These are phyloP conservation scores for Saxophila tyrrhenica DNA, from an alignment of 495 filamentous ascomycete genomes.

Conservation along the genomic window DNA sequence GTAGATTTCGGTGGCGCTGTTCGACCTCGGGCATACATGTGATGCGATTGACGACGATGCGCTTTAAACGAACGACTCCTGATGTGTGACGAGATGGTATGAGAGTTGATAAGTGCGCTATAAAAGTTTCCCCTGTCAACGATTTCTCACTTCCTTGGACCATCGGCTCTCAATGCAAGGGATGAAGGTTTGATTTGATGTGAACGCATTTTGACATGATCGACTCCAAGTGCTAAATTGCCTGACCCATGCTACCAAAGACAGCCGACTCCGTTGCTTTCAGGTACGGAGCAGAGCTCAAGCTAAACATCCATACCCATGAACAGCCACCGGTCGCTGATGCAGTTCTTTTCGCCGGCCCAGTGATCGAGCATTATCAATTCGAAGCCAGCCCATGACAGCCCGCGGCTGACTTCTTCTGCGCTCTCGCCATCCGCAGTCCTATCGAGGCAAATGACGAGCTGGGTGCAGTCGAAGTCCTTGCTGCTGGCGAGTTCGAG, in stretches of 20 bases:
- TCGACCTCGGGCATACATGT: neutral
- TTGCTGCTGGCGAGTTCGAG: constrained; percentile 70
- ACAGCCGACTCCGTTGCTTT: too few species aligned
- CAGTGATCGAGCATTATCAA: constrained; percentile 66
- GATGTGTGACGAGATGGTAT: constrained; percentile 1
- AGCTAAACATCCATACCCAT: constrained; percentile 66
- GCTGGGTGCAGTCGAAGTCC: constrained; percentile 58
- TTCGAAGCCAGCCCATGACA: constrained; percentile 89
- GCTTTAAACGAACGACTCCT: neutral
- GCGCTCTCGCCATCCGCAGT: constrained; percentile 43
- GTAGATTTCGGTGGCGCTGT: neutral
- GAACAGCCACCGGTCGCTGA: constrained; percentile 71
- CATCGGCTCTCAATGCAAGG: too few species aligned
- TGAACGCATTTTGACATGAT: too few species aligned
- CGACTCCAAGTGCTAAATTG: too few species aligned
- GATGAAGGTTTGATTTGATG: too few species aligned
- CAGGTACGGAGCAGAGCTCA: neutral
- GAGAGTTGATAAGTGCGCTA: neutral
- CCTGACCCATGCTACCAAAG: too few species aligned
- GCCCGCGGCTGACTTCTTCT: constrained; percentile 56
- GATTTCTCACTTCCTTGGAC: neutral
- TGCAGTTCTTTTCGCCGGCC: constrained; percentile 42
- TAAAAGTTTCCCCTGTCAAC: neutral
- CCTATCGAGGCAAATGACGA: constrained; percentile 72
- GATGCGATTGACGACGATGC: neutral